Base-by-base conservation (phyloP, 306 rosid species). In the Morella rubra region DNA sequence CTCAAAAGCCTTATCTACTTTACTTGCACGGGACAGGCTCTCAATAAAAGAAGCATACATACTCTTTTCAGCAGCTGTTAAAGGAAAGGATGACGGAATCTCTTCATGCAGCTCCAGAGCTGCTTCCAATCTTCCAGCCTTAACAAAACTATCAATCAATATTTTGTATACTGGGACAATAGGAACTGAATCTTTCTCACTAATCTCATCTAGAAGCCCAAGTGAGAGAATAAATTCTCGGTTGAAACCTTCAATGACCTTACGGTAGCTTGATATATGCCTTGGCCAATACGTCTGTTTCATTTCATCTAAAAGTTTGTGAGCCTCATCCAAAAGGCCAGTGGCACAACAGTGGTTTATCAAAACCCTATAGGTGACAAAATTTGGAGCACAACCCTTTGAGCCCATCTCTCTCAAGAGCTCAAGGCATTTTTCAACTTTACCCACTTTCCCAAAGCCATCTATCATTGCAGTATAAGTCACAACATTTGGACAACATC, bases 381-480 rank as follows among this genome's bases (percentile, higher is more conserved):
- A 90, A 86, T 93, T 93, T 13, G 97, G 97, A 62, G 97, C 92
- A 83, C 97, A 93, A 27, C 92, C 87, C 81, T 90, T 93, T 41
- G 91, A 86, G 84, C 92, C 79, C 97, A 93, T 90, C 80, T 89
- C 85, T 80, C 83, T 77, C 55, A 83, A 87, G 59, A 93, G 91
- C 84, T 84, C 92, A 81, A 93, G 83, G 78, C 96, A 86, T 80
- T 85, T 90, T 45, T 86, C 91, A 3, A 89, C 73, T 86, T 85
- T 89, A 75, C 92, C 92, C 50, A 72, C 80, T 82, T 89, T 90
- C 79, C 97, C 96, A 73, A 88, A 83, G 56, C 97, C 97, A 77
- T 93, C 96, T 67, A 93, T 87, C 96, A 93, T 90, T 71, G 97
- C 93, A 58, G 96, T 92, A 70, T 89, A 92, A 72, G 97, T 92